Conservation (phyloP, 192 early-diverging fungal genomes). For the Entophlyctis luteolus region DNA sequence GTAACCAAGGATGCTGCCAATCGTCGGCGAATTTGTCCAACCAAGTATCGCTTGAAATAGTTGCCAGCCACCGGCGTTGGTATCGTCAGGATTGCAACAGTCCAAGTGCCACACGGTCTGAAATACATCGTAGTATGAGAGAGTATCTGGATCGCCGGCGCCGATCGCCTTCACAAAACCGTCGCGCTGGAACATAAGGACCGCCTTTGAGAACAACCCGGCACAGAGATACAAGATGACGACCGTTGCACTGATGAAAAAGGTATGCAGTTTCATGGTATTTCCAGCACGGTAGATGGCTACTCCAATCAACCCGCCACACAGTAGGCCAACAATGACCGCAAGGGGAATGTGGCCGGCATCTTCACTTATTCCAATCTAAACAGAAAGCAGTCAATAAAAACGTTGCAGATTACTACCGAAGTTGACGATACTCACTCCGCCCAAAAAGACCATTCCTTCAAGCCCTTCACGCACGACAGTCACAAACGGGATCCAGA, state of each 20-base stretch:
- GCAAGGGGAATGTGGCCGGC: slow-evolving; percentile 76
- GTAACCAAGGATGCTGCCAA: slow-evolving; percentile 72
- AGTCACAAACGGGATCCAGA: slow-evolving; percentile 79
- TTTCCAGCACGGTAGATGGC: slow-evolving; percentile 65
- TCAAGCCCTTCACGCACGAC: slow-evolving; percentile 86
- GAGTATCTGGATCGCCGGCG: not conserved
- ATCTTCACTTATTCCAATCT: too few species aligned
- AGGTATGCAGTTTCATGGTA: slow-evolving; percentile 68
- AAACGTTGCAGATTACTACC: too few species aligned
- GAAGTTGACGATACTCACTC: slow-evolving; percentile 59
- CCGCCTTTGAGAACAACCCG: slow-evolving; percentile 70
- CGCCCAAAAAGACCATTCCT: slow-evolving; percentile 82
- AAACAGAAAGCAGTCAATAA: too few species aligned
- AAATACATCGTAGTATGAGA: not conserved
- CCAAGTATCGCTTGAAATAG: slow-evolving; percentile 78
- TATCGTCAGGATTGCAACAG: slow-evolving; percentile 56
- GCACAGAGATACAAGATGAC: slow-evolving; percentile 75
- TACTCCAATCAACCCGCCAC: slow-evolving; percentile 67
- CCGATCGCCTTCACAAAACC: slow-evolving; percentile 27
- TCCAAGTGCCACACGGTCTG: slow-evolving; percentile 32
- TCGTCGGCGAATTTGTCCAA: slow-evolving; percentile 71
- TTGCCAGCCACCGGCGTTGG: slow-evolving; percentile 53
- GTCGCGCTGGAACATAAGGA: slow-evolving; percentile 65
- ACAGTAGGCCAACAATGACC: slow-evolving; percentile 63
- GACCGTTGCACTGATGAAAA: slow-evolving; percentile 68